A percentile compares a stretch with the other conserved stretches of the same genome.
Conservation (phyloP, 1,284 basidiomycete species). For the Melampsora americana region DNA sequence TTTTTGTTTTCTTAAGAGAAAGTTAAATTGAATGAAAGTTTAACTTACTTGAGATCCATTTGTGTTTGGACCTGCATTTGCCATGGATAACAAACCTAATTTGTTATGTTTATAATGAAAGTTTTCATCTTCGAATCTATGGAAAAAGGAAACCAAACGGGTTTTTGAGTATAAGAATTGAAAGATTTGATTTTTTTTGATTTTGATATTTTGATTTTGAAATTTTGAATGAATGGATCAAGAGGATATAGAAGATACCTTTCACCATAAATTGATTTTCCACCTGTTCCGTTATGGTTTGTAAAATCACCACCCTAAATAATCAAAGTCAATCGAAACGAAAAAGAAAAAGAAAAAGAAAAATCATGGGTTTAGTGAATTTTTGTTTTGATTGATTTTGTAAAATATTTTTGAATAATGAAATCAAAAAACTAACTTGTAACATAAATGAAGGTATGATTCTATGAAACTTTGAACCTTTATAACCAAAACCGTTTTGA, state of each 20-base stretch:
- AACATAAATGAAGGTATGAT: slow-evolving; percentile 54
- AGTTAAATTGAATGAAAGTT: background rate
- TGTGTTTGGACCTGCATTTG: slow-evolving; percentile 37
- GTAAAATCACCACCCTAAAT: slow-evolving; percentile 39
- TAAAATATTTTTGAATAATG: no score
- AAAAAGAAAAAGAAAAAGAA: background rate
- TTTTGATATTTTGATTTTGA: background rate
- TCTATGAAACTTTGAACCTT: slow-evolving; percentile 52
- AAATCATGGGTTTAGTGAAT: background rate
- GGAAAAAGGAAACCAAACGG: background rate
- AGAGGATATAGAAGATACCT: background rate
- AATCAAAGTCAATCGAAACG: background rate
- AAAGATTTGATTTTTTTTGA: background rate
- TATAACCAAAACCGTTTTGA: slow-evolving; percentile 48
- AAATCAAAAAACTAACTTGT: slow-evolving; percentile 48
- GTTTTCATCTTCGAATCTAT: slow-evolving; percentile 14
- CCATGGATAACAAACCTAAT: slow-evolving; percentile 37
- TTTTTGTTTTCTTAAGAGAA: no score
- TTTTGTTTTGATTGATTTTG: no score
- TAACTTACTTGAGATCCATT: slow-evolving; percentile 36
- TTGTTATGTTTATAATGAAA: slow-evolving; percentile 2
- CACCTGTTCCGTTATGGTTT: slow-evolving; percentile 39
- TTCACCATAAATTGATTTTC: slow-evolving; percentile 34
- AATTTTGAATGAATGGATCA: background rate
- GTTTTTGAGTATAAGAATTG: background rate